Evolutionary conservation across 441 rosid genomes (phyloP), one percentile per base, ranked within the genome.

Genomic region (Gossypium schwendimanii): DNA sequence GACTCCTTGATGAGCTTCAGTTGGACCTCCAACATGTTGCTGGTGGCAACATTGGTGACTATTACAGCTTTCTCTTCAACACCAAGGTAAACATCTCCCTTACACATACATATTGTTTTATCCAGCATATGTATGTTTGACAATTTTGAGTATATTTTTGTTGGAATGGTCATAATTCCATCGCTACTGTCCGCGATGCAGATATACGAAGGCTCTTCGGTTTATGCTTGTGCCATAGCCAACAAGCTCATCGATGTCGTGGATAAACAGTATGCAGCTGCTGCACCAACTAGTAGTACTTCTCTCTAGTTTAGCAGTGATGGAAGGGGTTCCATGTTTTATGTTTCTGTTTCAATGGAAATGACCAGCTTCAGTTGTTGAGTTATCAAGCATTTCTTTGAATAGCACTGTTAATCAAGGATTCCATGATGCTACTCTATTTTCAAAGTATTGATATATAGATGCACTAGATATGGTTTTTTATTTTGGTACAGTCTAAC

Each of bases 41-140:
- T 2, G 96, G 98, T 20, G 97, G 98, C 72, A 91, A 89, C 58
- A 78, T 94, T 63, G 97, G 98, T 44, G 96, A 94, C 58, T 84
- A 89, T 81, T 84, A 79, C 76, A 88, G 92, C 82, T 91, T 91
- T 75, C 77, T 94, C 70, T 84, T 94, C 73, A 94, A 88, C 82
- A 86, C 94, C 75, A 94, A 94, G 96, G 98, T 94, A 7, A 8
- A 72, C 41, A 61, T 49, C 26, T 6, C 45, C 15, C 23, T 15
- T 15, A 15, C 18, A 50, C 6, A 4, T 50, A 50, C 6, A 2
- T 1, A 45, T 20, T 31, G 1, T 41, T 63, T n/a, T 26, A 23
- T 63, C 5, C 36, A 8, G 18, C 18, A 49, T 4, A 6, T 6
- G 57, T 17, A 18, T 54, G 59, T 28, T 31, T n/a, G 44, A 31